Evolutionary conservation across 2,329 filamentous ascomycete genomes (phyloP).

Genomic region (Coccinonectria pachysandricola): DNA sequence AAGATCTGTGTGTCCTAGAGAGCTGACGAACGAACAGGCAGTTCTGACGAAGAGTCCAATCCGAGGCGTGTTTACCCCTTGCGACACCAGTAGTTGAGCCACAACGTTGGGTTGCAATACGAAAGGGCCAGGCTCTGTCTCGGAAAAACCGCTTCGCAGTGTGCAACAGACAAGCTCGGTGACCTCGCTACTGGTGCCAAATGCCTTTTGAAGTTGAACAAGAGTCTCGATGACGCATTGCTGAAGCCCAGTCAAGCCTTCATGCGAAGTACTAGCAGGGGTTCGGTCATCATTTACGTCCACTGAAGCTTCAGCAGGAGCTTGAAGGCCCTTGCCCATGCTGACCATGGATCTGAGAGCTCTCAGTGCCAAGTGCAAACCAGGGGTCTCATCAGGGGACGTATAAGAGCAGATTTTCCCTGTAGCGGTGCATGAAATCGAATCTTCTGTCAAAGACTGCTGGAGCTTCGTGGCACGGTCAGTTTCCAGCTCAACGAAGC

Average conservation of each 20-base stretch:
- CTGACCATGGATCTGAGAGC: conserved; percentile 58
- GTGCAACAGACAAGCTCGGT: conserved; percentile 63
- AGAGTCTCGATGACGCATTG: conserved; percentile 36
- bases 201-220: conserved; percentile 36
- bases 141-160: conserved; percentile 64
- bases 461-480: conserved; percentile 13
- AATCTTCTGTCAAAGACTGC: conserved; percentile 3
- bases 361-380: conserved; percentile 38
- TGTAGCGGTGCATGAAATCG: conserved; percentile 15
- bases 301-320: conserved; percentile 54
- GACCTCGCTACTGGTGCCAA: conserved; percentile 54
- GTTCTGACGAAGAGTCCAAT: conserved; percentile 61
- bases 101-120: conserved; percentile 59
- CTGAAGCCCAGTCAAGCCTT: conserved; percentile 34
- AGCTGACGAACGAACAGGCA: conserved; percentile 59
- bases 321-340: conserved; percentile 64
- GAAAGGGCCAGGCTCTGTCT: conserved; percentile 64
- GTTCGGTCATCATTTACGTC: conserved; percentile 48
- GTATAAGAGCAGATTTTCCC: conserved; percentile 20
- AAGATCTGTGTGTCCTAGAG: conserved; percentile 36
- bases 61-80: conserved; percentile 50
- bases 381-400: conserved; percentile 31
- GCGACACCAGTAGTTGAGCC: conserved; percentile 54
- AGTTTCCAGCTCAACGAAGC: conserved; percentile 51
- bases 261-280: too few relatives aligned